Evolutionary conservation across 2,329 filamentous ascomycete genomes (phyloP).

Genomic region (Thielaviopsis populi): DNA sequence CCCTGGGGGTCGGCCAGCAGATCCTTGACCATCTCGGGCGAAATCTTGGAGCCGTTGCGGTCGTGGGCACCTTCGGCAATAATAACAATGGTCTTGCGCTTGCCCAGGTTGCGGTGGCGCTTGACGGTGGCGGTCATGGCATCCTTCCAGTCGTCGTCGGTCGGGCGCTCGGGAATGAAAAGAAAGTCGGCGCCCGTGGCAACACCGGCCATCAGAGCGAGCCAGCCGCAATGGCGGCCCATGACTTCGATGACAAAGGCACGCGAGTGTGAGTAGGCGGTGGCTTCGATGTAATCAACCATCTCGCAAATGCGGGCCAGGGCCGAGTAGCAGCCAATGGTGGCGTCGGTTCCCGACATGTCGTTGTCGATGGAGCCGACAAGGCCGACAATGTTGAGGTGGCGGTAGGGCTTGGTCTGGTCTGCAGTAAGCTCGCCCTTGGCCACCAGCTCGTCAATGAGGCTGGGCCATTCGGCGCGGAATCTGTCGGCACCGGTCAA

Average conservation of each 20-base stretch:
- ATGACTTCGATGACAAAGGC: constrained; percentile 98
- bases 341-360: constrained; percentile 90
- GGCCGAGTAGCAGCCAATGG: constrained; percentile 92
- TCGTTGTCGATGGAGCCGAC: constrained; percentile 98
- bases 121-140: constrained; percentile 71
- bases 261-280: constrained; percentile 81
- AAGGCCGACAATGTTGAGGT: constrained; percentile 90
- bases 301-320: constrained; percentile 86
- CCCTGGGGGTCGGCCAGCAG: constrained; percentile 61
- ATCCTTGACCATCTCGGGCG: constrained; percentile 66
- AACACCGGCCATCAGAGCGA: constrained; percentile 90
- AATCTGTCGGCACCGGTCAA: constrained; percentile 93
- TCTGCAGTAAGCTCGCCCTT: constrained; percentile 54
- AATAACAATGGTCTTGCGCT: constrained; percentile 96
- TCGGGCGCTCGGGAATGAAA: constrained; percentile 91
- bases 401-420: constrained; percentile 60
- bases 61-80: constrained; percentile 92
- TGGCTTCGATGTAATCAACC: constrained; percentile 93
- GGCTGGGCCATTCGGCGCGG: constrained; percentile 75
- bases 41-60: constrained; percentile 68
- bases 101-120: constrained; percentile 71
- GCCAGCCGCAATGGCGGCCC: constrained; percentile 95
- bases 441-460: constrained; percentile 70
- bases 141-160: constrained; percentile 71
- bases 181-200: constrained; percentile 92